Conservation (phyloP, 1,284 basidiomycete species). For the Ceratorhiza oryzae-sativae region DNA sequence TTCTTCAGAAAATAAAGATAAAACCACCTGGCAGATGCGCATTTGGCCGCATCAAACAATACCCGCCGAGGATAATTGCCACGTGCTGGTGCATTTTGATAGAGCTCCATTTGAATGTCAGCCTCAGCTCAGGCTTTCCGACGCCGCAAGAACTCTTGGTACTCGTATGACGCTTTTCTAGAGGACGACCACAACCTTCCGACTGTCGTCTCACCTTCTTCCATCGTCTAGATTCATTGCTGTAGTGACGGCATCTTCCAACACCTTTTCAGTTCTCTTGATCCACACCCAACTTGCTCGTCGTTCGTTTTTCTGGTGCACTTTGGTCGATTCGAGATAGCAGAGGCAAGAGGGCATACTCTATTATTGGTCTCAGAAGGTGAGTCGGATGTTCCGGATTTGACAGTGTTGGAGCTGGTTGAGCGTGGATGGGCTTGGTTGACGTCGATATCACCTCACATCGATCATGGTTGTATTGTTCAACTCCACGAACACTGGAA, state of each 20-base stretch:
- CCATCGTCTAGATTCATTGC: background rate
- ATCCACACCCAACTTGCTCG: conserved; percentile 2
- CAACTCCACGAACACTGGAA: background rate
- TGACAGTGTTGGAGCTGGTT: background rate
- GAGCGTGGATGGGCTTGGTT: background rate
- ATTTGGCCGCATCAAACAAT: background rate
- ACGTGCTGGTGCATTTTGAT: too few species aligned
- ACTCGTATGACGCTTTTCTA: too few species aligned
- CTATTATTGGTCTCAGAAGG: too few species aligned
- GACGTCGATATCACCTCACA: background rate
- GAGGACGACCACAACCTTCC: background rate
- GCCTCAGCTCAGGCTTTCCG: too few species aligned
- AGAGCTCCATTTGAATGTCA: too few species aligned
- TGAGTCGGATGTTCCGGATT: background rate
- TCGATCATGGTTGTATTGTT: background rate
- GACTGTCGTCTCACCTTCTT: background rate
- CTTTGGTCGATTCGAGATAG: too few species aligned
- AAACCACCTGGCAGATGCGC: too few species aligned
- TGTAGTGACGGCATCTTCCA: background rate
- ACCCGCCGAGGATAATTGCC: background rate
- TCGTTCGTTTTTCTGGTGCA: background rate
- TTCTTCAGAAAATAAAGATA: too few species aligned
- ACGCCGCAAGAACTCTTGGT: background rate
- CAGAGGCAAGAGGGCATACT: too few species aligned
- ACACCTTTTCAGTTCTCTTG: background rate